Evolutionary conservation across 805 yeast species (phyloP).

Genomic region (Candida insectorum): DNA sequence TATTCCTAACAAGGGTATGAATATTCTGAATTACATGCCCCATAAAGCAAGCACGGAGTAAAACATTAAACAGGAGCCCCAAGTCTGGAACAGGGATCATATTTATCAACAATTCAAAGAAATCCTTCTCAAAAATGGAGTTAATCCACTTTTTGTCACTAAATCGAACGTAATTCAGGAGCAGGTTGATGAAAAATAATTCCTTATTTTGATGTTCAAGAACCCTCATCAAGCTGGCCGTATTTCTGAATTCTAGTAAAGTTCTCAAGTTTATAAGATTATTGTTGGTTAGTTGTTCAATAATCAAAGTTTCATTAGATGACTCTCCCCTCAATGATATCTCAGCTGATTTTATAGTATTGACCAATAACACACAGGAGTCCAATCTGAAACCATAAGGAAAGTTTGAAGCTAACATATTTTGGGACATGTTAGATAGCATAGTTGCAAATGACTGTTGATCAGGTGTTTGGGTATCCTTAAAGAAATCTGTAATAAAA

Average conservation of each 20-base stretch:
- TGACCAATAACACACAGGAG: conserved; percentile 40
- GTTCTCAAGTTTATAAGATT: conserved; percentile 56
- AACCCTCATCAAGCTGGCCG: conserved; percentile 21
- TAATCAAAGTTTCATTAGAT: conserved; percentile 40
- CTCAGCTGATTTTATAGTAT: conserved; percentile 63
- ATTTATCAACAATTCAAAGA: conserved; percentile 51
- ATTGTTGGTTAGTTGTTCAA: conserved; percentile 61
- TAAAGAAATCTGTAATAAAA: no score
- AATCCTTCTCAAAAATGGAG: conserved; percentile 42
- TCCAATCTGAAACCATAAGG: conserved; percentile 37
- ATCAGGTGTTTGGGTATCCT: conserved; percentile 3
- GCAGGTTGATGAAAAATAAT: no score
- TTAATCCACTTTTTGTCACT: conserved; percentile 26
- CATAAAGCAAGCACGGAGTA: conserved; percentile 47
- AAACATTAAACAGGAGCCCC: conserved; percentile 43
- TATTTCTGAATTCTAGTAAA: conserved; percentile 35
- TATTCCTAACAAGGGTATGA: conserved; percentile 20
- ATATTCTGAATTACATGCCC: conserved; percentile 51
- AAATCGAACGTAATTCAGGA: conserved; percentile 28
- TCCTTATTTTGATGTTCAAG: no score
- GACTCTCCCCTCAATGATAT: conserved; percentile 56
- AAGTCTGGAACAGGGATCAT: conserved; percentile 46
- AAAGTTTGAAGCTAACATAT: conserved; percentile 31
- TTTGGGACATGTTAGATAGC: conserved; percentile 33
- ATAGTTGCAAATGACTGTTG: conserved; percentile 23